Evolutionary conservation across 1,284 basidiomycete genomes (phyloP).

Genomic region (Pyrrhoderma lamaoense): DNA sequence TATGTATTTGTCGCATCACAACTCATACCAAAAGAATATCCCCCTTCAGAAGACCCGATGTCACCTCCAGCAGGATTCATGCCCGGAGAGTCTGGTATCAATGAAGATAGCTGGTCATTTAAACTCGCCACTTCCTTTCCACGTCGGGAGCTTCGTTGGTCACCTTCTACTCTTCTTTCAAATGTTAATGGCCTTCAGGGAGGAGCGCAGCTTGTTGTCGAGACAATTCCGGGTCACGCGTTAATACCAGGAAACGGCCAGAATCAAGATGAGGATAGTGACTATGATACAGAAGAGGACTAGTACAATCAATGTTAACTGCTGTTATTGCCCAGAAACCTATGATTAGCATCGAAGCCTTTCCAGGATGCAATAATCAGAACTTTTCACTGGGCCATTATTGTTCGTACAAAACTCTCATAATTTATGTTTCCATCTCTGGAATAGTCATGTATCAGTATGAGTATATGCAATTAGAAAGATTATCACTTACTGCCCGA

Average conservation of each 20-base stretch:
- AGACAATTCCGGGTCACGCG: constrained; percentile 32
- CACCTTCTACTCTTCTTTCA: constrained; percentile 33
- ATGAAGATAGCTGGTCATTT: constrained; percentile 65
- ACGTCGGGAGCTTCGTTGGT: constrained; percentile 54
- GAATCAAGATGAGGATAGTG: constrained; percentile 37
- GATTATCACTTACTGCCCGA: constrained; percentile 62
- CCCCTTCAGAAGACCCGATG: constrained; percentile 36
- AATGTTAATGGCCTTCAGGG: constrained; percentile 49
- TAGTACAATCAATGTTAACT: constrained; percentile 20
- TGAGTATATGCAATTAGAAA: not conserved
- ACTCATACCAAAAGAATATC: constrained; percentile 33
- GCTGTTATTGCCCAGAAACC: not conserved
- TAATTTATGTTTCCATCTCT: constrained; percentile 98
- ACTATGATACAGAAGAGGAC: constrained; percentile 55
- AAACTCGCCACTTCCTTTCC: constrained; percentile 65
- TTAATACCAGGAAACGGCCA: constrained; percentile 20
- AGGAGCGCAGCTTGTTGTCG: constrained; percentile 68
- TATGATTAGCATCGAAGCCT: no score
- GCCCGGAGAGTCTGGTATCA: constrained; percentile 34
- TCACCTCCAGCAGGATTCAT: constrained; percentile 28
- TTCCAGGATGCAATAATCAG: not conserved
- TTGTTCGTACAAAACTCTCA: constrained; percentile 90
- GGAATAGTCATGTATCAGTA: constrained; percentile 21
- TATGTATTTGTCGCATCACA: constrained; percentile 65
- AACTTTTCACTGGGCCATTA: constrained; percentile 64